Percentiles rank a stretch among this genome's conserved stretches.
Conservation (phyloP, 495 filamentous ascomycete genomes). For the Viridothelium virens region DNA sequence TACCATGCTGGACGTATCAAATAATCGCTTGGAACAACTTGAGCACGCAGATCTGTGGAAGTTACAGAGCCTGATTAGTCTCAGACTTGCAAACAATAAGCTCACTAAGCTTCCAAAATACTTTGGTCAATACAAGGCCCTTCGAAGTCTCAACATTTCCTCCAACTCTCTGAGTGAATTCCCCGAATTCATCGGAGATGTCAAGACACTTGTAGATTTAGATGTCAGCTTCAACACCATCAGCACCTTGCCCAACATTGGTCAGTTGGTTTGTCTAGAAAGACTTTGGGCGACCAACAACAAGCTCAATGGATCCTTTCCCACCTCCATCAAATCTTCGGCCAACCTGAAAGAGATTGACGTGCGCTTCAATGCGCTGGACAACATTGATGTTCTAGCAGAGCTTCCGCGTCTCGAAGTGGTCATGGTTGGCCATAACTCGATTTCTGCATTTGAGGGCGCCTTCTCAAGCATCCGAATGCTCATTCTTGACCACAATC, state of each 20-base stretch:
- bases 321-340: constrained; percentile 59
- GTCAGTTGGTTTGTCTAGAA: constrained; percentile 68
- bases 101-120: constrained; percentile 67
- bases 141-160: constrained; percentile 80
- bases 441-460: constrained; percentile 76
- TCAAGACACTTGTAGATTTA: constrained; percentile 80
- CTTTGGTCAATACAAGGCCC: constrained; percentile 65
- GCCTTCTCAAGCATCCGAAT: constrained; percentile 76
- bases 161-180: constrained; percentile 86
- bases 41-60: constrained; percentile 71
- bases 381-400: constrained; percentile 74
- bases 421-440: constrained; percentile 82
- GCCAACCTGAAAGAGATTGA: constrained; percentile 82
- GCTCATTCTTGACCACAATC: constrained; percentile 82
- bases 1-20: constrained; percentile 87
- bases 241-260: constrained; percentile 65
- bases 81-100: constrained; percentile 90
- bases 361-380: constrained; percentile 82
- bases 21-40: constrained; percentile 81
- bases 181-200: constrained; percentile 70
- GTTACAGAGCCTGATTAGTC: constrained; percentile 67
- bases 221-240: constrained; percentile 97
- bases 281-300: constrained; percentile 95
- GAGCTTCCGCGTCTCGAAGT: constrained; percentile 79
- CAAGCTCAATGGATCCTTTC: constrained; percentile 63